These are phyloP conservation scores for Rugonectria rugulosa DNA, from an alignment of 2,329 filamentous ascomycete species.

Conservation along the genomic window DNA sequence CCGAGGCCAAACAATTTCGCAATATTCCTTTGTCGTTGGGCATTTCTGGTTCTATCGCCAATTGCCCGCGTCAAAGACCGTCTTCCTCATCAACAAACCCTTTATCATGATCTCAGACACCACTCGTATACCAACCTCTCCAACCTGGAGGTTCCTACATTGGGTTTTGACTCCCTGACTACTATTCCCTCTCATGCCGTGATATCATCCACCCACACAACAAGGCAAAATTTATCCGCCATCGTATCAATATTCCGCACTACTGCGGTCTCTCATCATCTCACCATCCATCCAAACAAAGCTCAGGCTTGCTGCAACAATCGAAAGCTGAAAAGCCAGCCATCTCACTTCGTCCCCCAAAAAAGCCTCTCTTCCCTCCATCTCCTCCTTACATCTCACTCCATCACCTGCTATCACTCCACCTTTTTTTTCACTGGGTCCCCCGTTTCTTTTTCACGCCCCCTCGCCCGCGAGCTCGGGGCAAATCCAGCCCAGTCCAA, in stretches of 20 bases:
- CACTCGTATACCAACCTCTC: slow-evolving; percentile 48
- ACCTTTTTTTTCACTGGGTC: slow-evolving; percentile 18
- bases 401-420: slow-evolving; percentile 13
- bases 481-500: slow-evolving; percentile 19
- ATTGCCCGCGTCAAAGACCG: slow-evolving; percentile 21
- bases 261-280: slow-evolving; percentile 12
- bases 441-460: slow-evolving; percentile 19
- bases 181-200: slow-evolving; percentile 20
- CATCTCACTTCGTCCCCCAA: slow-evolving; percentile 23
- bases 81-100: slow-evolving; percentile 28
- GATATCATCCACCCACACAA: slow-evolving; percentile 13
- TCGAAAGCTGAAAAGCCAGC: slow-evolving; percentile 24
- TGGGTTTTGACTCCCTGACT: slow-evolving; percentile 51
- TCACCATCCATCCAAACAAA: neutral
- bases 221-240: neutral
- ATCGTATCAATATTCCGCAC: slow-evolving; percentile 8
- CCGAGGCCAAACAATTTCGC: slow-evolving; percentile 9
- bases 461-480: slow-evolving; percentile 13
- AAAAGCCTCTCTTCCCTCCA: slow-evolving; percentile 21
- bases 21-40: slow-evolving; percentile 8
- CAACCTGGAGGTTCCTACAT: slow-evolving; percentile 50
- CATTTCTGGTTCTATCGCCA: slow-evolving; percentile 26
- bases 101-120: slow-evolving; percentile 51
- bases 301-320: slow-evolving; percentile 17
- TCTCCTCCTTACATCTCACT: neutral